Percentiles rank a stretch among this genome's conserved stretches.
Conservation (phyloP, 768 basidiomycete genomes). For the Hygrophorus pudorinus region DNA sequence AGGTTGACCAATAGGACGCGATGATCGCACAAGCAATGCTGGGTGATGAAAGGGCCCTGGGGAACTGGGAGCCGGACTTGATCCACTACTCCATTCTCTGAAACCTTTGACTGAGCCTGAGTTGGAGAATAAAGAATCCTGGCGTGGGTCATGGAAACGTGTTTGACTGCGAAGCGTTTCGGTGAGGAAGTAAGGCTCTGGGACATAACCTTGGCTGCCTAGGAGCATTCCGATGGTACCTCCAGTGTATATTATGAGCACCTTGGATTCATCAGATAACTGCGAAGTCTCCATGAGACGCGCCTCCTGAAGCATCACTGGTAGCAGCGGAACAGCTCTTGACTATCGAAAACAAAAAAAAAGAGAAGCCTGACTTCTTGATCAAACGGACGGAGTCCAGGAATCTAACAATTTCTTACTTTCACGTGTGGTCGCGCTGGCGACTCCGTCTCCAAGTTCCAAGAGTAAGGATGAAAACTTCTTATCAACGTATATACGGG, state of each 20-base stretch:
- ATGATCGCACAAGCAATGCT: conserved; percentile 55
- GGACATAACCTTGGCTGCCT: conserved; percentile 66
- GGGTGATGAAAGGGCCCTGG: conserved; percentile 21
- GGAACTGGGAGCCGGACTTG: conserved; percentile 27
- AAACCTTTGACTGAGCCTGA: conserved; percentile 72
- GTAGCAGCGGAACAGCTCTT: too few relatives aligned
- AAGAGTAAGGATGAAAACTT: too few relatives aligned
- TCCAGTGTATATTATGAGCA: conserved; percentile 86
- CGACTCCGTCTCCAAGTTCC: too few relatives aligned
- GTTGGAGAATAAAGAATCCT: conserved; percentile 80
- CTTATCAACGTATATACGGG: too few relatives aligned
- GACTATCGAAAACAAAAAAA: too few relatives aligned
- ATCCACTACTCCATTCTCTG: conserved; percentile 60
- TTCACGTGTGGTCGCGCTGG: too few relatives aligned
- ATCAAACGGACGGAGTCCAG: too few relatives aligned
- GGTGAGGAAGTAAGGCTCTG: conserved; percentile 82
- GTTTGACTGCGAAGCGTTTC: conserved; percentile 74
- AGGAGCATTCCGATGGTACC: conserved; percentile 89
- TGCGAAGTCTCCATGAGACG: conserved; percentile 49
- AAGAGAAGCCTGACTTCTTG: too few relatives aligned
- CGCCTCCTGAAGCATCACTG: too few relatives aligned
- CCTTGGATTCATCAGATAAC: conserved; percentile 57
- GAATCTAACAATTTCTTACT: too few relatives aligned
- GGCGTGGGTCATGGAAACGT: conserved; percentile 86
- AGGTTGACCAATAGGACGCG: conserved; percentile 50